phyloP scores from a whole-genome alignment of 1,284 basidiomycete species.

The Trametes sp. region DNA sequence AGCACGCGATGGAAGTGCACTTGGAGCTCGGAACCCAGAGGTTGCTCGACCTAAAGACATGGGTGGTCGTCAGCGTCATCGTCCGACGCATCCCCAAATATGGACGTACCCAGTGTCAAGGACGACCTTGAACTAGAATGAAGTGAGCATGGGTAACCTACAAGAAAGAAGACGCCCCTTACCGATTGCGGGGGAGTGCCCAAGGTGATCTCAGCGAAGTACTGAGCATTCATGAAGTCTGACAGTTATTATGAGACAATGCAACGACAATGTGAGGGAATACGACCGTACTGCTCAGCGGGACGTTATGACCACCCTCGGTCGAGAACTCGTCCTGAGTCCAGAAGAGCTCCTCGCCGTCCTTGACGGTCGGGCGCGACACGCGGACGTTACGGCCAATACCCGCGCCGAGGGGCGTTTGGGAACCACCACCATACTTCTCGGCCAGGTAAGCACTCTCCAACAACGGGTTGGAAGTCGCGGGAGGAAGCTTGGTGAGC shows the following conservation, averaged over 20 bases:
- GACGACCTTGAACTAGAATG: conserved; percentile 79
- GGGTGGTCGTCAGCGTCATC: conserved; percentile 21
- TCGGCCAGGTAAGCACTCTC: conserved; percentile 86
- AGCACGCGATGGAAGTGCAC: conserved; percentile 98
- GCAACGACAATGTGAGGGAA: not conserved
- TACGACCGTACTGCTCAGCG: conserved; percentile 81
- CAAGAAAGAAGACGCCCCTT: conserved; percentile 36
- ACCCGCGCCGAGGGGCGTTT: conserved; percentile 81
- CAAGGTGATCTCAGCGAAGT: conserved; percentile 89
- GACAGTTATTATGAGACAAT: conserved; percentile 31
- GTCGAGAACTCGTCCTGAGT: conserved; percentile 76
- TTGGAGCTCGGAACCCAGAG: conserved; percentile 91
- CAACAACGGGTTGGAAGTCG: conserved; percentile 66
- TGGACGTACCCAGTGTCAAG: conserved; percentile 78
- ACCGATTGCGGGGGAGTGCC: conserved; percentile 84
- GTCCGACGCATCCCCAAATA: not conserved
- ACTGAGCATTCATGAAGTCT: conserved; percentile 99
- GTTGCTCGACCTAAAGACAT: conserved; percentile 79
- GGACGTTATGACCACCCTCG: conserved; percentile 88
- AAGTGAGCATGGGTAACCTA: conserved; percentile 14
- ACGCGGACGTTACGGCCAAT: conserved; percentile 68
- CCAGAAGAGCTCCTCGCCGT: conserved; percentile 79
- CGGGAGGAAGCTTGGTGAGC: conserved; percentile 81
- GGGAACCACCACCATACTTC: conserved; percentile 81
- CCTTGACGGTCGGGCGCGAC: conserved; percentile 49